Percentiles rank a stretch among this genome's conserved stretches.
These are phyloP conservation scores for Thalia dealbata DNA, from an alignment of 176 grass and related monocot species.

Conservation along the genomic window DNA sequence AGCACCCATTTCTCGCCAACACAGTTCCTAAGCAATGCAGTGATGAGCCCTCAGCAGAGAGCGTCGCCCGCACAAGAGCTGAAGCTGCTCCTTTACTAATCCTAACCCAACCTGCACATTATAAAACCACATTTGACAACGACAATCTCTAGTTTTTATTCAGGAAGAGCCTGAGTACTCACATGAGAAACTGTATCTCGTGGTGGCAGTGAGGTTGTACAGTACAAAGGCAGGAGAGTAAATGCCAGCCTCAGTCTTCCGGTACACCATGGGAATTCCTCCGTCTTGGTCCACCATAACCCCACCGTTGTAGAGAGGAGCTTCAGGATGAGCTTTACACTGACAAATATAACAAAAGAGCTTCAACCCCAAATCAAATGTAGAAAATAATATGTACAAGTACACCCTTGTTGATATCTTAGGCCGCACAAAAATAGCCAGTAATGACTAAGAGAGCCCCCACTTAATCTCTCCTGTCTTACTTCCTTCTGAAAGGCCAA, in stretches of 20 bases:
- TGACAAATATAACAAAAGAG: constrained; percentile 3
- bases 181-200: constrained; percentile 83
- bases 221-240: constrained; percentile 71
- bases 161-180: constrained; percentile 17
- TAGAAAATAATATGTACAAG: background rate
- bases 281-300: constrained; percentile 41
- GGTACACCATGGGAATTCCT: constrained; percentile 26
- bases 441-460: background rate
- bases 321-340: constrained; percentile 74
- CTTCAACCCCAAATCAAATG: background rate
- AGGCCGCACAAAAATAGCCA: too few relatives aligned
- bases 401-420: background rate
- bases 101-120: constrained; percentile 74
- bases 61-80: constrained; percentile 50
- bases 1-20: constrained; percentile 46
- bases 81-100: constrained; percentile 34
- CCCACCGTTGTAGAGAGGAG: constrained; percentile 72
- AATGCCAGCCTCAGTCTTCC: constrained; percentile 49
- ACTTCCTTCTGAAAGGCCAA: background rate
- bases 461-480: background rate
- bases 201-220: constrained; percentile 47
- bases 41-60: constrained; percentile 33
- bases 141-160: too few relatives aligned
- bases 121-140: background rate
- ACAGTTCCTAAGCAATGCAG: constrained; percentile 39